A percentile compares a stretch with the other conserved stretches of the same genome.
Evolutionary conservation across 495 filamentous ascomycete genomes (phyloP).

Genomic region (Tuber brumale): DNA sequence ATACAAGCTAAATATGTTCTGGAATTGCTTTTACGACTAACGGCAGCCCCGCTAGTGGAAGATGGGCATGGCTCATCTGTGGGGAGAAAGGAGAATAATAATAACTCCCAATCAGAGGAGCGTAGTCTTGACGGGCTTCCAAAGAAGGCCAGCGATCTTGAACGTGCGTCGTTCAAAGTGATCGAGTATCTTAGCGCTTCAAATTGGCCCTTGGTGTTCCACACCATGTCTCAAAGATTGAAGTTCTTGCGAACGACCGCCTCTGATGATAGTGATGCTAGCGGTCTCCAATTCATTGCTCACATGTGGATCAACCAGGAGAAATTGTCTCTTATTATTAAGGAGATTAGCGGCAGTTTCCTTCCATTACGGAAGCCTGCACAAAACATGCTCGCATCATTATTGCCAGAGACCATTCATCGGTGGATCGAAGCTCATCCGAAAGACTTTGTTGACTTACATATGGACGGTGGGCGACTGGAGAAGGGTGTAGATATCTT

Average conservation of each 20-base stretch:
- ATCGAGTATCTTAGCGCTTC: conserved; percentile 57
- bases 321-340: conserved; percentile 54
- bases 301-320: conserved; percentile 56
- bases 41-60: conserved; percentile 25
- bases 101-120: conserved; percentile 30
- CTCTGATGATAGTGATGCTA: conserved; percentile 50
- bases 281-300: conserved; percentile 50
- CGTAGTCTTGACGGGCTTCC: conserved; percentile 43
- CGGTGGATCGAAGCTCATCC: conserved; percentile 60
- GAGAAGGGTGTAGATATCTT: conserved; percentile 58
- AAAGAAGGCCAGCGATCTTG: conserved; percentile 38
- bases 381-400: conserved; percentile 56
- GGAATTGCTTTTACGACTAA: conserved; percentile 38
- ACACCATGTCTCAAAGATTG: conserved; percentile 47
- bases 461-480: conserved; percentile 52
- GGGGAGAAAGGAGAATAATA: conserved; percentile 5
- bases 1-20: conserved; percentile 38
- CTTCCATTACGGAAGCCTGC: conserved; percentile 56
- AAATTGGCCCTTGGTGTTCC: conserved; percentile 57
- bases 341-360: conserved; percentile 59
- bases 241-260: conserved; percentile 46
- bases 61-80: conserved; percentile 18
- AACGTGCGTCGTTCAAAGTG: conserved; percentile 43
- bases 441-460: conserved; percentile 55
- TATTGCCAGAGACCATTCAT: conserved; percentile 54